Conservation (phyloP, 1,284 basidiomycete species). For the Pseudozyma sp. region DNA sequence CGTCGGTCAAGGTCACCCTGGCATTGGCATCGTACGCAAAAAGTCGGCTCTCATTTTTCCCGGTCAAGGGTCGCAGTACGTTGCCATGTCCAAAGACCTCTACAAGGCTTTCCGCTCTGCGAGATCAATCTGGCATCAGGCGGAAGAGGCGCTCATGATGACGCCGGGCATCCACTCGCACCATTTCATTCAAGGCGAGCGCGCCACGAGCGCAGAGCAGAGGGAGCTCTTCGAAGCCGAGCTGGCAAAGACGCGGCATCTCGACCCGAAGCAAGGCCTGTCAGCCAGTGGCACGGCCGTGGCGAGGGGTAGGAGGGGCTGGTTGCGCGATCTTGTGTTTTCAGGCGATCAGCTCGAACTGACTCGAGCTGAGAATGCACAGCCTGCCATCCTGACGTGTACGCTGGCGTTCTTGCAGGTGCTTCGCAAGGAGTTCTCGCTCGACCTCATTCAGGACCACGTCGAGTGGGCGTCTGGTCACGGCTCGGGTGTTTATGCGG, state of each 20-base stretch:
- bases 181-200: slow-evolving; percentile 30
- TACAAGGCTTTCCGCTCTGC: slow-evolving; percentile 62
- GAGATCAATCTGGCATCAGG: slow-evolving; percentile 61
- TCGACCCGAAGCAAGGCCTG: slow-evolving; percentile 46
- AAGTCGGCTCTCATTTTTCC: slow-evolving; percentile 64
- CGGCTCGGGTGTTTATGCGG: slow-evolving; percentile 64
- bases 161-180: slow-evolving; percentile 48
- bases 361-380: slow-evolving; percentile 64
- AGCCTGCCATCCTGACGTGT: slow-evolving; percentile 63
- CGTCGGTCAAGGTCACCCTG: slow-evolving; percentile 40
- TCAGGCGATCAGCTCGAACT: slow-evolving; percentile 65
- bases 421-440: slow-evolving; percentile 59
- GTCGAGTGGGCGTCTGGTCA: slow-evolving; percentile 62
- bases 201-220: slow-evolving; percentile 32
- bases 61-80: slow-evolving; percentile 66
- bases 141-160: slow-evolving; percentile 61
- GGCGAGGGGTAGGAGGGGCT: slow-evolving; percentile 44
- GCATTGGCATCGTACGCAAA: slow-evolving; percentile 52
- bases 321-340: slow-evolving; percentile 61
- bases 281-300: slow-evolving; percentile 45
- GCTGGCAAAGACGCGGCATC: slow-evolving; percentile 46
- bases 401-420: slow-evolving; percentile 64
- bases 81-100: slow-evolving; percentile 66
- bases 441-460: slow-evolving; percentile 62
- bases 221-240: slow-evolving; percentile 60